These are phyloP conservation scores for Cordyceps militaris DNA, from an alignment of 2,329 filamentous ascomycete genomes.

Conservation along the genomic window DNA sequence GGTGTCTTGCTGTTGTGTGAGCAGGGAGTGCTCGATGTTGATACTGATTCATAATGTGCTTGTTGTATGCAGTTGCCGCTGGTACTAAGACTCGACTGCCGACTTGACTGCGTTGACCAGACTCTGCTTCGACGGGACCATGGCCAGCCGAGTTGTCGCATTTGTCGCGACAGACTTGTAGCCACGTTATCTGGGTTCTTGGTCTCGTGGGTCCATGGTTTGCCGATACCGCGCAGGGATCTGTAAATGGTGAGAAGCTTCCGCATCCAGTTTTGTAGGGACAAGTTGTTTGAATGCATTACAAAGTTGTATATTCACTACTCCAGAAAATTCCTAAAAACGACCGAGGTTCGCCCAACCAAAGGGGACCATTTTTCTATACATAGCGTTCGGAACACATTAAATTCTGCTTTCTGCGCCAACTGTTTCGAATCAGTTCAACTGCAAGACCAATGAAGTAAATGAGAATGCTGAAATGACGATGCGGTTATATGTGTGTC, in stretches of 20 bases:
- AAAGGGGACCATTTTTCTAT: background rate
- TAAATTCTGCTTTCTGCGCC: constrained; percentile 7
- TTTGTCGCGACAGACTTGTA: background rate
- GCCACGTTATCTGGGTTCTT: constrained; percentile 20
- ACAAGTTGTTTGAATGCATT: background rate
- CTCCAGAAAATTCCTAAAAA: background rate
- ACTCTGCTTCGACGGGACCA: background rate
- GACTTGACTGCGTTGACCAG: constrained; percentile 10
- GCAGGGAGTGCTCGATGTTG: constrained; percentile 19
- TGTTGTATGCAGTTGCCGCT: constrained; percentile 11
- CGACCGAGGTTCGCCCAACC: background rate
- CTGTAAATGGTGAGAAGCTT: constrained; percentile 23
- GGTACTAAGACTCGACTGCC: constrained; percentile 14
- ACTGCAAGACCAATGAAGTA: background rate
- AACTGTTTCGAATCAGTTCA: constrained; percentile 4
- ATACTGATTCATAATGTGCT: constrained; percentile 18
- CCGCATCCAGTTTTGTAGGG: constrained; percentile 17
- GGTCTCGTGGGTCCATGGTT: constrained; percentile 28
- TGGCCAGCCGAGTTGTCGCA: background rate
- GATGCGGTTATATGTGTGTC: background rate
- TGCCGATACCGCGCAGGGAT: constrained; percentile 24
- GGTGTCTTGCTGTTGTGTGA: background rate
- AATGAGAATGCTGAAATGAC: background rate
- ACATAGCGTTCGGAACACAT: background rate
- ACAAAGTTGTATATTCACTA: constrained; percentile 1